Conservation (phyloP, 177 flowering plant genomes). For the Vitis hybrid region DNA sequence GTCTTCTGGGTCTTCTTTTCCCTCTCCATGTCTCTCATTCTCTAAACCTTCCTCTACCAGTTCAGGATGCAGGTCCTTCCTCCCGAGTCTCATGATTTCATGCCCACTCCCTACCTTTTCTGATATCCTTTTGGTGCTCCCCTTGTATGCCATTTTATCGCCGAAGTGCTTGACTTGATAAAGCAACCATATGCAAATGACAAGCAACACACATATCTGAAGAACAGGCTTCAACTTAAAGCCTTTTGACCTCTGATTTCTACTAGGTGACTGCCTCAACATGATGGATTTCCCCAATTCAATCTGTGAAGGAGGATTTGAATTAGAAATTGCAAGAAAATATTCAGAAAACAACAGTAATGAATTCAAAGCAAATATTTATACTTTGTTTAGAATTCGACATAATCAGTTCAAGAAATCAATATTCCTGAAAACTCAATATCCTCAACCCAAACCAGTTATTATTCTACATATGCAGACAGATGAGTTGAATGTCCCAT, state of each 20-base stretch:
- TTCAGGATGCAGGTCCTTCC: slow-evolving; percentile 20
- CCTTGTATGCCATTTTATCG: not conserved
- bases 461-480: no score
- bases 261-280: slow-evolving; percentile 27
- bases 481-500: no score
- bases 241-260: slow-evolving; percentile 29
- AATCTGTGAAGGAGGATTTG: no score
- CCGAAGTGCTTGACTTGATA: slow-evolving; percentile 20
- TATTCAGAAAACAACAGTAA: no score
- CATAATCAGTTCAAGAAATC: no score
- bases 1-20: slow-evolving; percentile 7
- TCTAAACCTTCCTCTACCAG: not conserved
- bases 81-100: slow-evolving; percentile 23
- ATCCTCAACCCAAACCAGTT: no score
- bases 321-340: no score
- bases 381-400: no score
- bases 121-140: not conserved
- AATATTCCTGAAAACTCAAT: no score
- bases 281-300: slow-evolving; percentile 8
- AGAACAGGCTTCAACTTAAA: slow-evolving; percentile 29
- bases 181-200: slow-evolving; percentile 29
- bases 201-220: slow-evolving; percentile 24
- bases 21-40: not conserved
- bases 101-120: slow-evolving; percentile 1
- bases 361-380: no score